Evolutionary conservation across 345 rosid genomes (phyloP).

Genomic region (Microthlaspi erraticum): DNA sequence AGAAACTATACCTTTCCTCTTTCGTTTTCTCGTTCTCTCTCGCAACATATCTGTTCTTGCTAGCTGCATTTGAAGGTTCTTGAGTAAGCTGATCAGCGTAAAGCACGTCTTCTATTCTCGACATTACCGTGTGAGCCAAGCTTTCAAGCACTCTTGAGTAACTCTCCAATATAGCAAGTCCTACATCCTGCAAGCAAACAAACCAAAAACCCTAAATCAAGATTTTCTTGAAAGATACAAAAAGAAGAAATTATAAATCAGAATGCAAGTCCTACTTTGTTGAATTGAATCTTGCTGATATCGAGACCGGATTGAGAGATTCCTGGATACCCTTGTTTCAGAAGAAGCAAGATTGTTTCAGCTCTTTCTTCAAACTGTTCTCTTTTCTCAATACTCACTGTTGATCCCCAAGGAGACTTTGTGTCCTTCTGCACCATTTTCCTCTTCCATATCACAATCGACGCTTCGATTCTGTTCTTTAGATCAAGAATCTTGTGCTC

Average conservation of each 20-base stretch:
- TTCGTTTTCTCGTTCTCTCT: conserved; percentile 37
- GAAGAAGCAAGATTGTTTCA: conserved; percentile 72
- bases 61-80: conserved; percentile 57
- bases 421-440: conserved; percentile 83
- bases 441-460: conserved; percentile 85
- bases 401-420: conserved; percentile 86
- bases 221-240: neutral
- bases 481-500: conserved; percentile 85
- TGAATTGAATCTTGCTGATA: conserved; percentile 79
- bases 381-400: conserved; percentile 84
- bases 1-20: conserved; percentile 40
- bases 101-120: conserved; percentile 80
- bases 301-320: conserved; percentile 83
- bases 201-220: conserved; percentile 2
- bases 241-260: neutral
- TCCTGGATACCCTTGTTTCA: conserved; percentile 84
- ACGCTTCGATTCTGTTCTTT: conserved; percentile 89
- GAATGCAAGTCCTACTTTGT: conserved; percentile 32
- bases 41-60: conserved; percentile 43
- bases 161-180: conserved; percentile 83
- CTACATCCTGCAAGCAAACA: conserved; percentile 63
- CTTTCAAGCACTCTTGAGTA: conserved; percentile 88
- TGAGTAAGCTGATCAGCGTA: conserved; percentile 59
- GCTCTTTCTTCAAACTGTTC: conserved; percentile 93
- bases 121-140: conserved; percentile 78